These are phyloP conservation scores for Auxenochlorella pyrenoidosa DNA, from an alignment of 139 green algal genomes.

Conservation along the genomic window DNA sequence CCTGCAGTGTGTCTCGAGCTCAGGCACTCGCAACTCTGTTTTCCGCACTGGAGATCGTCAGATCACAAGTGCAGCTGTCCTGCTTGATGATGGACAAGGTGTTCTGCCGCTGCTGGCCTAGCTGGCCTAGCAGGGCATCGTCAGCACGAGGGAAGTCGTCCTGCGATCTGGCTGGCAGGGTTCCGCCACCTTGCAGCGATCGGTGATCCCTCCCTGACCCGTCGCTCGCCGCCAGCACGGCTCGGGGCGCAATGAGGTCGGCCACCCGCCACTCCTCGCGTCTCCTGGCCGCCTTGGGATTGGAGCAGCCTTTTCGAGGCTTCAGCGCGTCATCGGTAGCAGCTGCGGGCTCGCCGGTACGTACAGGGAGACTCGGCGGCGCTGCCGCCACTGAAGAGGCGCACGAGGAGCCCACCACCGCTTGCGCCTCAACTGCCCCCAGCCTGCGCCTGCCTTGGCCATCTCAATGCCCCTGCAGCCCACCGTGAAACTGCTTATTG, in stretches of 20 bases:
- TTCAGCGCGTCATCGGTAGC: neutral
- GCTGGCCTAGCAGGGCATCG: too few species aligned
- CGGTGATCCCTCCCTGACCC: too few species aligned
- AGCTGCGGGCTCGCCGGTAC: neutral
- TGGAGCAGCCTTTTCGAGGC: neutral
- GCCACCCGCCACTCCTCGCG: neutral
- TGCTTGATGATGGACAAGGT: too few species aligned
- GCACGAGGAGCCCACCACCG: neutral
- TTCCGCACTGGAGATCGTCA: too few species aligned
- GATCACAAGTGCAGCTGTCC: too few species aligned
- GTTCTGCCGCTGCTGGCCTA: too few species aligned
- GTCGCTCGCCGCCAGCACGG: too few species aligned
- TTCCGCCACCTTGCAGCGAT: neutral
- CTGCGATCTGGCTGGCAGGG: too few species aligned
- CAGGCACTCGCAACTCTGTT: too few species aligned
- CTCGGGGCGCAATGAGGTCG: neutral
- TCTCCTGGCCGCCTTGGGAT: neutral
- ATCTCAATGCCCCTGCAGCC: slow-evolving; percentile 22
- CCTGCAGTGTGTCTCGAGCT: too few species aligned
- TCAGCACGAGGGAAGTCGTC: too few species aligned
- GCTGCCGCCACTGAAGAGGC: neutral
- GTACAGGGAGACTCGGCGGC: neutral
- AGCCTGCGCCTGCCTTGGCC: neutral
- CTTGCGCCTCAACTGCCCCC: neutral
- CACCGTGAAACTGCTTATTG: slow-evolving; percentile 72